Percentiles rank a stretch among this genome's conserved stretches.
Evolutionary conservation across 1,284 basidiomycete genomes (phyloP).

Genomic region (Apiotrichum veenhuisii): DNA sequence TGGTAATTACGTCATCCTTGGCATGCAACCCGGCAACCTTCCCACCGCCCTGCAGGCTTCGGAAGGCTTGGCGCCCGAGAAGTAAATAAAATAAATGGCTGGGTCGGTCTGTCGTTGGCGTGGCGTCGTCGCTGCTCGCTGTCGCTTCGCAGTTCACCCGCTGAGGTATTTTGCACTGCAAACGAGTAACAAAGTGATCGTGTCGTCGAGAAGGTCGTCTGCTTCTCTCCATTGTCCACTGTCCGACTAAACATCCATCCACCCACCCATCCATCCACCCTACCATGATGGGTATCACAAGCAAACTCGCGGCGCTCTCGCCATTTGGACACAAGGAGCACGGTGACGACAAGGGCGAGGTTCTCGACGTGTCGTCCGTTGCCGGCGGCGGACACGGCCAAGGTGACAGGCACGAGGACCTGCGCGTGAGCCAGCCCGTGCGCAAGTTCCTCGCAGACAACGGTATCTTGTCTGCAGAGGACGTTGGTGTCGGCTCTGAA

Average conservation of each 20-base stretch:
- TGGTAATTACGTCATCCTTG: too few relatives aligned
- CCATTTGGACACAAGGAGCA: conserved; percentile 4
- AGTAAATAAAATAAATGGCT: too few relatives aligned
- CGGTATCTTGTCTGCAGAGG: not conserved
- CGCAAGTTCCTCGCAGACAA: conserved; percentile 14
- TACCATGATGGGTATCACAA: not conserved
- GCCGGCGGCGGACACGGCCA: conserved; percentile 13
- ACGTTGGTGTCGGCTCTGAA: conserved; percentile 1
- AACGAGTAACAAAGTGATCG: too few relatives aligned
- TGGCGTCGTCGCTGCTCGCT: too few relatives aligned
- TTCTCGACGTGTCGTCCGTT: not conserved
- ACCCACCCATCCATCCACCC: not conserved
- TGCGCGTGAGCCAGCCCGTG: conserved; percentile 10
- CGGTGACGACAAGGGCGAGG: conserved; percentile 11
- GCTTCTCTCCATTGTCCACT: too few relatives aligned
- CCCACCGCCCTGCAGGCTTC: too few relatives aligned
- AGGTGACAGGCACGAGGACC: not conserved
- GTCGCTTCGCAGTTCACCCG: too few relatives aligned
- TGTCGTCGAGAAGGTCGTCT: too few relatives aligned
- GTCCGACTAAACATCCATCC: not conserved
- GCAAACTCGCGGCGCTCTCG: not conserved
- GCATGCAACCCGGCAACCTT: too few relatives aligned
- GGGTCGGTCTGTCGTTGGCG: too few relatives aligned
- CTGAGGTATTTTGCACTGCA: too few relatives aligned
- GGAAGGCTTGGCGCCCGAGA: too few relatives aligned